phyloP scores from a whole-genome alignment of 176 grass and related monocot species.

The Lolium rigidum region DNA sequence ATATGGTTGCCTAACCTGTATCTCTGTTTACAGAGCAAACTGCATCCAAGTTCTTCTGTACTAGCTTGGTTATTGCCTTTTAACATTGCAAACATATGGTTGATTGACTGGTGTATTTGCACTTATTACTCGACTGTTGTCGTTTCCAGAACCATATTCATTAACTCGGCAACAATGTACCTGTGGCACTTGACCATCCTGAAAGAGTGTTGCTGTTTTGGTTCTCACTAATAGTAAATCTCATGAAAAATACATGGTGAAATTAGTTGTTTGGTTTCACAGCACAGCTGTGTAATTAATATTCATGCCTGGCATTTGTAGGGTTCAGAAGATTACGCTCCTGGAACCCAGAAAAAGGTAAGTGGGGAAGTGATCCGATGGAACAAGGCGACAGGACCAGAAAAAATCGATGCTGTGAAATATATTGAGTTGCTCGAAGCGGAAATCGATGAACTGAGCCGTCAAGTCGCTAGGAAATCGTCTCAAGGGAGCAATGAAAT shows the following conservation, averaged over 20 bases:
- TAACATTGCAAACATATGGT: conserved; percentile 19
- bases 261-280: neutral
- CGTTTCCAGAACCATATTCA: too few relatives aligned
- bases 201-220: neutral
- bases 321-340: conserved; percentile 74
- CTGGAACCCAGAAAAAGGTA: conserved; percentile 91
- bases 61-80: neutral
- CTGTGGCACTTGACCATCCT: neutral
- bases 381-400: conserved; percentile 82
- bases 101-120: conserved; percentile 16
- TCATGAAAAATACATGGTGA: neutral
- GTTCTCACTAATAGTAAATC: neutral
- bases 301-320: conserved; percentile 39
- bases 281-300: conserved; percentile 8
- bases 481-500: conserved; percentile 78
- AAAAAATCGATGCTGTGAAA: conserved; percentile 88
- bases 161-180: too few relatives aligned
- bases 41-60: neutral
- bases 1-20: neutral
- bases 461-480: conserved; percentile 68
- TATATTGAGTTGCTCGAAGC: conserved; percentile 95
- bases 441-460: conserved; percentile 85
- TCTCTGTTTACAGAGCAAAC: neutral
- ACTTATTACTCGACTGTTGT: too few relatives aligned
- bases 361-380: conserved; percentile 89